A percentile compares a stretch with the other conserved stretches of the same genome.
These are phyloP conservation scores for Trichaptum fuscoviolaceum DNA, from an alignment of 768 basidiomycete genomes.

Conservation along the genomic window DNA sequence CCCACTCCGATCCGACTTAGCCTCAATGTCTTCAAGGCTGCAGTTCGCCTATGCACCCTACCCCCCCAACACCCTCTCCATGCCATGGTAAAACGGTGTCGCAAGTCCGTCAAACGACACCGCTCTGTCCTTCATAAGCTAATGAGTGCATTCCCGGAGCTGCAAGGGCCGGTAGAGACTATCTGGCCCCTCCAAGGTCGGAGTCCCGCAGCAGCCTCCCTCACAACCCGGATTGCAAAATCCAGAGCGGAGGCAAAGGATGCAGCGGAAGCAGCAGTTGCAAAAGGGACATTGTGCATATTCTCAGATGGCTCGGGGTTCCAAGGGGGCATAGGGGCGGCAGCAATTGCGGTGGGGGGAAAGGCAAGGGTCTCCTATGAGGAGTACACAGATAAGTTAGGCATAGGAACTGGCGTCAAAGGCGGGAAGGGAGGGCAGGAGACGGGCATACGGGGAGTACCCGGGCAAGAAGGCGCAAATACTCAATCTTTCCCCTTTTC, in stretches of 20 bases:
- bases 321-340: not conserved
- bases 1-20: slow-evolving; percentile 10
- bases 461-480: too few species aligned
- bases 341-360: not conserved
- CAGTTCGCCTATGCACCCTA: slow-evolving; percentile 11
- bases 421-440: too few species aligned
- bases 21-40: slow-evolving; percentile 7
- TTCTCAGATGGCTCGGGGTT: slow-evolving; percentile 1
- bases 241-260: slow-evolving; percentile 4
- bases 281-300: not conserved
- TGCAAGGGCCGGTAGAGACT: slow-evolving; percentile 6
- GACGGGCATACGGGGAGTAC: too few species aligned
- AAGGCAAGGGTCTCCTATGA: too few species aligned
- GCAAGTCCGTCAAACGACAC: not conserved
- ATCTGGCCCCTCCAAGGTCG: slow-evolving; percentile 4
- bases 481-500: too few species aligned
- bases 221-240: slow-evolving; percentile 1
- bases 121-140: too few species aligned
- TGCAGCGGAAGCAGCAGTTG: not conserved
- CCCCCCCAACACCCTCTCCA: slow-evolving; percentile 12
- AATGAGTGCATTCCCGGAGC: not conserved
- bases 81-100: not conserved
- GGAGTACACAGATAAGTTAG: too few species aligned
- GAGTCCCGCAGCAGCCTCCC: not conserved
- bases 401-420: too few species aligned